Evolutionary conservation across 1,139 yeast genomes (phyloP), one percentile per base, ranked within the genome.

Genomic region (Yamadazyma songkhlaensis): DNA sequence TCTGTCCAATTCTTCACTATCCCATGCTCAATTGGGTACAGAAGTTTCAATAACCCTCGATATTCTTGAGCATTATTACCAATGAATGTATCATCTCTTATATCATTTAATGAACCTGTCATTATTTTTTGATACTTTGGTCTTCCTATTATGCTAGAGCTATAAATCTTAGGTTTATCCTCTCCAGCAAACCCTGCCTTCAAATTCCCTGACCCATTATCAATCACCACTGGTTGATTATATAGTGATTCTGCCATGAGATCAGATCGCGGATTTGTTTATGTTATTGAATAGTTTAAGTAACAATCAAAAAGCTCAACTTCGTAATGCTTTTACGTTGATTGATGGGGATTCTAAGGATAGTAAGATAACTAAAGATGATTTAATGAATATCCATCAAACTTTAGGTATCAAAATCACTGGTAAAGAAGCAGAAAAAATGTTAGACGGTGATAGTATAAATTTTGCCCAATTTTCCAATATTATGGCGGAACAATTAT

Each of bases 101-200:
- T 30, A 7, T 35, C 34, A 22, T 9, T 28, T 9, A 37, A 26
- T 3, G 89, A 81, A 9, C 92, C 90, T 0, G 95, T 86, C 95
- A 90, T 86, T 35, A 86, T 77, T 52, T 85, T 81, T 30, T 81
- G 76, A 57, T 89, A 90, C 56, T 88, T 90, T 6, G 95, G 92
- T 38, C 84, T 63, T 3, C 97, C 97, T 3, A 88, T 72, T 14
- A 86, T 64, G 25, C 73, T 62, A 3, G 77, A 61, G 28, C 64
- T 64, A 44, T 64, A 73, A 29, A 78, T 59, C 49, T 78, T 74
- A 3, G 97, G 97, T 48, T 70, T 74, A 40, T 87, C 94, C 49
- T 86, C 94, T 12, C 97, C 97, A 1, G 97, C 95, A 61, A 90
- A 86, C 1, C 97, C 97, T 0, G 95, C 89, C 55, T 88, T 85